Conservation (phyloP, 164 flowering plant species). For the Platanus orientalis region DNA sequence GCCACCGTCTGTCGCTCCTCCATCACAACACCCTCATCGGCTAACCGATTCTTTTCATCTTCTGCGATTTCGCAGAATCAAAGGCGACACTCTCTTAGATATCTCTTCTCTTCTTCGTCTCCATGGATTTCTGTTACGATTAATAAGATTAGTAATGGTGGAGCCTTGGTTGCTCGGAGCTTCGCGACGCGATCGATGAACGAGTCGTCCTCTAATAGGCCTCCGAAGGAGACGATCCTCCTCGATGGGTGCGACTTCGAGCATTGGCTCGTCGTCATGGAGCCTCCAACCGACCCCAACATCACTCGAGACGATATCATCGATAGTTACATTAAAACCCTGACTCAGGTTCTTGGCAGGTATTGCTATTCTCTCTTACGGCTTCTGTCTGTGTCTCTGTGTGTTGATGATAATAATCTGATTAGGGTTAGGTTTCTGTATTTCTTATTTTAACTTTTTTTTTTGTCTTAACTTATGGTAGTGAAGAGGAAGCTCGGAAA, state of each 20-base stretch:
- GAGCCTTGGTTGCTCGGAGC: not conserved
- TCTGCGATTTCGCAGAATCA: not conserved
- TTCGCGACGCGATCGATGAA: conserved; percentile 11
- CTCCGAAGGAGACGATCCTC: conserved; percentile 15
- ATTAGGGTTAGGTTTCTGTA: not conserved
- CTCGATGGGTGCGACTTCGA: conserved; percentile 24
- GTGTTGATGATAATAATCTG: not conserved
- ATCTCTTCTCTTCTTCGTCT: not conserved
- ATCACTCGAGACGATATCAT: conserved; percentile 18
- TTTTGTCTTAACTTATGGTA: conserved; percentile 2
- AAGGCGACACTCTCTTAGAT: not conserved
- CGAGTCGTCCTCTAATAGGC: conserved; percentile 7
- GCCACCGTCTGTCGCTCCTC: not conserved
- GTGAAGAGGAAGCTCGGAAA: conserved; percentile 39
- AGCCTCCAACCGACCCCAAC: conserved; percentile 10
- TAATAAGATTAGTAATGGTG: not conserved
- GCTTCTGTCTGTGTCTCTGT: not conserved
- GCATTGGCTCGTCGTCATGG: conserved; percentile 26
- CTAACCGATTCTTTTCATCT: not conserved
- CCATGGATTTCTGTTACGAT: not conserved
- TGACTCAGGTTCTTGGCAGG: conserved; percentile 33
- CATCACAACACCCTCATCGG: not conserved
- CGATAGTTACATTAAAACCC: conserved; percentile 30
- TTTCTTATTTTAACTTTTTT: not conserved
- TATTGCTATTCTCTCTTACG: not conserved